Evolutionary conservation across 768 basidiomycete genomes (phyloP).

Genomic region (Leccinellum luteum): DNA sequence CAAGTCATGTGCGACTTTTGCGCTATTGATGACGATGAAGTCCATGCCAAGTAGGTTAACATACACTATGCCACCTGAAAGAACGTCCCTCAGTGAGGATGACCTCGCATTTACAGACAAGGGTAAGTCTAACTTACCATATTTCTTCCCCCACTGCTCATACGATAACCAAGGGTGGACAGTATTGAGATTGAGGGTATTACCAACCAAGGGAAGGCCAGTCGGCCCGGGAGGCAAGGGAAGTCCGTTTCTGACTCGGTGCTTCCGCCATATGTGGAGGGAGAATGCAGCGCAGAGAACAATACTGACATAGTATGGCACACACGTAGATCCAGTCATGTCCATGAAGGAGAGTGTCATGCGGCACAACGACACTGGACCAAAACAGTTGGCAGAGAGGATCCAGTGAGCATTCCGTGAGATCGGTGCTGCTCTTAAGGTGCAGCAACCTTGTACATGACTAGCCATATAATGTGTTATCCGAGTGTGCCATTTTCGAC

Average conservation of each 20-base stretch:
- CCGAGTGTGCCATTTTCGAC: neutral
- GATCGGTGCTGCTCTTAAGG: neutral
- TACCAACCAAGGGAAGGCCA: constrained; percentile 38
- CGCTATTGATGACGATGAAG: constrained; percentile 27
- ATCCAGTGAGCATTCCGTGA: neutral
- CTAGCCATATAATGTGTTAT: neutral
- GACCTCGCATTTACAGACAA: neutral
- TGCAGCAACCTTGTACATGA: neutral
- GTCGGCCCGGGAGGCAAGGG: constrained; percentile 52
- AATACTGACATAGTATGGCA: constrained; percentile 6
- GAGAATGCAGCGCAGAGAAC: constrained; percentile 1
- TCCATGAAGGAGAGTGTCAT: neutral
- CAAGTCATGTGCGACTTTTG: constrained; percentile 20
- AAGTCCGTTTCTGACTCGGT: constrained; percentile 12
- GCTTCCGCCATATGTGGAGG: constrained; percentile 16
- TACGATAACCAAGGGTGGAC: constrained; percentile 34
- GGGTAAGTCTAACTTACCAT: constrained; percentile 21
- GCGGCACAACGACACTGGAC: neutral
- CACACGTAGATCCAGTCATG: neutral
- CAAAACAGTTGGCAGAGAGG: neutral
- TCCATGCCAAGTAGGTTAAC: constrained; percentile 25
- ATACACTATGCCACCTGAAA: constrained; percentile 26
- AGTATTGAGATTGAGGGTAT: constrained; percentile 16
- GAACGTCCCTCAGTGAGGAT: neutral
- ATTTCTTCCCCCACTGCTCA: constrained; percentile 32